Conservation (phyloP, 2,329 filamentous ascomycete species). For the Phialocephala sp. region DNA sequence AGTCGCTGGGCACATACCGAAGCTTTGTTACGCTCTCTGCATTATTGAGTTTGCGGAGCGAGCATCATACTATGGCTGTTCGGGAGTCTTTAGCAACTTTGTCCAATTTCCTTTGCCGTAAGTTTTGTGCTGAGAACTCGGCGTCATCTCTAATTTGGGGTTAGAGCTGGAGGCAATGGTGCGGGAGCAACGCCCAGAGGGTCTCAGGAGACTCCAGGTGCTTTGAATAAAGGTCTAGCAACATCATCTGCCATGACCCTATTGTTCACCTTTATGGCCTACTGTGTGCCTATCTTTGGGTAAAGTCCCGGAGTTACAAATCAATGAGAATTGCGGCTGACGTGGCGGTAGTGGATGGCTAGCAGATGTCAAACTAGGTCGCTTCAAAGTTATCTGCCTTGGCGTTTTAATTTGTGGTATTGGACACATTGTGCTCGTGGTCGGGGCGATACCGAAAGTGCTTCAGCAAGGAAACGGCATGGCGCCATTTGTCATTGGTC, state of each 20-base stretch:
- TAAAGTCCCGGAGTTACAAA: not conserved
- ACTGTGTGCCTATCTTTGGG: not conserved
- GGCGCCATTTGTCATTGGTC: not conserved
- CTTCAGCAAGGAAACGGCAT: not conserved
- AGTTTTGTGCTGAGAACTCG: not conserved
- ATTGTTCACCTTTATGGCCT: not conserved
- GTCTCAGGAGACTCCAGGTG: conserved; percentile 52
- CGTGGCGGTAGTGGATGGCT: conserved; percentile 48
- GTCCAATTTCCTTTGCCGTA: conserved; percentile 63
- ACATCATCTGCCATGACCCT: not conserved
- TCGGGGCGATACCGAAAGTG: conserved; percentile 26
- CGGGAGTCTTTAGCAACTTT: conserved; percentile 55
- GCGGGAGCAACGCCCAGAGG: conserved; percentile 45
- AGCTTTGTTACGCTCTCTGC: conserved; percentile 71
- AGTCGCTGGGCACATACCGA: conserved; percentile 69
- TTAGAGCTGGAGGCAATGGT: conserved; percentile 45
- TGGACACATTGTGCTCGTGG: conserved; percentile 63
- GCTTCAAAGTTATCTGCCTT: conserved; percentile 64
- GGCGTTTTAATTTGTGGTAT: conserved; percentile 58
- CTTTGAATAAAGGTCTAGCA: conserved; percentile 56
- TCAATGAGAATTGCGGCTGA: not conserved
- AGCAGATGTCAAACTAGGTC: conserved; percentile 68
- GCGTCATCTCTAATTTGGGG: not conserved
- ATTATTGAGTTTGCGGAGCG: conserved; percentile 77
- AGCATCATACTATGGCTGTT: conserved; percentile 77